These are phyloP conservation scores for Corchorus olitorius DNA, from an alignment of 345 rosid genomes.

Conservation along the genomic window DNA sequence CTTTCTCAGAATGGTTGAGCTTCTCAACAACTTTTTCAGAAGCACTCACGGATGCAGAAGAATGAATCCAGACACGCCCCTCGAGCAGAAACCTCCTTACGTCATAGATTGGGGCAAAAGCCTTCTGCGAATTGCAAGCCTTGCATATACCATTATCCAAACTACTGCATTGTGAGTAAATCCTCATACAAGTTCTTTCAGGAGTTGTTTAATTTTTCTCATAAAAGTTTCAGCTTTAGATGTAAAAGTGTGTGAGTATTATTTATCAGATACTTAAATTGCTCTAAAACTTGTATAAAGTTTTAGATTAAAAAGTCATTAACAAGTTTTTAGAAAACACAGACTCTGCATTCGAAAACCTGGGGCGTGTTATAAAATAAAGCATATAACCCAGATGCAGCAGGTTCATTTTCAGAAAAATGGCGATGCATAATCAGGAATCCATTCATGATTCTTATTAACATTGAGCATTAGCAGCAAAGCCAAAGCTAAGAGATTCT, in stretches of 20 bases:
- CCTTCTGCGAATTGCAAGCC: conserved; percentile 45
- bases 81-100: conserved; percentile 18
- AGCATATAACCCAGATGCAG: background rate
- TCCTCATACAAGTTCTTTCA: conserved; percentile 10
- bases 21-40: conserved; percentile 32
- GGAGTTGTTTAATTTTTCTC: background rate
- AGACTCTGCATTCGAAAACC: background rate
- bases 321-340: conserved; percentile 4
- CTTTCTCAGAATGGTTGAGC: conserved; percentile 26
- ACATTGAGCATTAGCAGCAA: background rate
- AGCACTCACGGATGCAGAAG: conserved; percentile 29
- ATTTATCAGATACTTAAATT: background rate
- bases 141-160: conserved; percentile 59
- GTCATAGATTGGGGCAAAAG: conserved; percentile 12
- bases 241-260: background rate
- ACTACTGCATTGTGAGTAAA: conserved; percentile 54
- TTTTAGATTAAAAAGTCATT: background rate
- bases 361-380: background rate
- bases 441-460: background rate
- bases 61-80: conserved; percentile 50
- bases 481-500: background rate
- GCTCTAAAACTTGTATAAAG: background rate
- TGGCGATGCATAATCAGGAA: background rate
- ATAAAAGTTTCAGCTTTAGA: background rate
- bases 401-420: background rate